Base-by-base conservation (phyloP, 2,329 filamentous ascomycete species). In the Hymenoscyphus albidus region DNA sequence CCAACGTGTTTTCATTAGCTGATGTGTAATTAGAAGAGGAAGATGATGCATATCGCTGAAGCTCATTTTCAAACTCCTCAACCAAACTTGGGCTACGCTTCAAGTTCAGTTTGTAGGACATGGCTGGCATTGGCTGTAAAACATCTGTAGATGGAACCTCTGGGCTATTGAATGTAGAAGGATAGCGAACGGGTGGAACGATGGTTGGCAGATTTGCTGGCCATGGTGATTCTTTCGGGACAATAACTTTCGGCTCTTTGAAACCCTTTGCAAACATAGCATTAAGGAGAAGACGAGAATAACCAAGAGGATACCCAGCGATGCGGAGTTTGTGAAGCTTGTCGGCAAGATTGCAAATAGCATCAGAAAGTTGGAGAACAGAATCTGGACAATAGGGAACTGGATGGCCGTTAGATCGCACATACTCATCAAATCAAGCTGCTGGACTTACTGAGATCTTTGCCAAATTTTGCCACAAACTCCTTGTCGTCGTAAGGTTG, bases 51-150 rank as follows among this genome's bases (percentile, higher is more conserved):
- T 58, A 55, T 18, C 48, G 18, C 13, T 40, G 60, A 16, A 62
- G 57, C 35, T 54, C 62, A 6, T 57, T 59, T 5, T 66, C 54
- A 5, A 66, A 51, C 31, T 64, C 62, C 44, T 66, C 64, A 38
- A 38, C 32, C 9, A 66, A 56, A 44, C 64, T 66, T 18, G 44
- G 54, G 22, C 62, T 66, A 13, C 51, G 39, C 38, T 60, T 62
- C 12, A 65, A 31, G 7, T 61, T 22, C n/a, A 63, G 62, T 22
- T 54, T 38, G 32, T 57, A 57, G 7, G 48, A 10, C 48, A 18
- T 12, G 13, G 18, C 22, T 22, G 48, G 48, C 16, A 27, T 32
- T 32, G 13, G 31, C 35, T 57, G 27, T n/a, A 31, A 22, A 27
- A 56, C 12, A 12, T 12, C 31, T 16, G 31, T 38, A 18, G 5